Base-by-base conservation (phyloP, 108 stramenopile species). In the Poteriospumella lacustris region DNA sequence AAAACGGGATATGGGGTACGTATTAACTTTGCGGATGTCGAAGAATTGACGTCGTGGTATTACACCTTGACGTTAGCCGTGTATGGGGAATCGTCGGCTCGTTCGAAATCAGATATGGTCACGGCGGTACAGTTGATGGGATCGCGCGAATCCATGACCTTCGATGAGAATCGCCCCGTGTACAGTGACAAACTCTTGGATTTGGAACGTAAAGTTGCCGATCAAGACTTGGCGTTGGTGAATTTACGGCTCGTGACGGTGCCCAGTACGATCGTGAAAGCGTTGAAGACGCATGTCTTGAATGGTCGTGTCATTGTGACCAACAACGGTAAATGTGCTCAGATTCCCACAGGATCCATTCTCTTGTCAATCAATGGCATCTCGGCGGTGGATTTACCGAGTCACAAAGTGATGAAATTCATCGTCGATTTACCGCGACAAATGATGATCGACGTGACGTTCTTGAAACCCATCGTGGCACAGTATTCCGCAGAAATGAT, bases 321-420 rank as follows among this genome's bases (percentile, higher is more conserved):
- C 19, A 52, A 52, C 19, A 9, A 9, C 19, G 47, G 47, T 15
- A 15, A 15, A 52, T 52, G 47, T 52, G 9, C 47, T 52, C 47
- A 52, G 19, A 19, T 52, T 52, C 28, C 24, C 36, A 34, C 28
- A 64, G 60, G 60, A 64, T 31, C 29, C 24, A 24, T 64, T 64
- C 36, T 64, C 28, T 64, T 64, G 24, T 64, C 60, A 19, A 64
- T 64, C 36, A 64, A 64, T 64, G 60, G 60, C 9, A 34, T 64
- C 28, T 64, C 60, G 31, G 3, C 60, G 9, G 3, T 64, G 9
- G 9, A 19, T 31, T 64, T 64, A 33, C 60, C 60, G 36, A 24
- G 5, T 64, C 28, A 64, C 36, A 33, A 5, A 9, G 31, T 64
- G 15, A 19, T 64, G 31, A 64, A 64, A 33, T 64, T 64, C 36